Conservation (phyloP, 495 filamentous ascomycete species). For the Aspergillus heteromorphus region DNA sequence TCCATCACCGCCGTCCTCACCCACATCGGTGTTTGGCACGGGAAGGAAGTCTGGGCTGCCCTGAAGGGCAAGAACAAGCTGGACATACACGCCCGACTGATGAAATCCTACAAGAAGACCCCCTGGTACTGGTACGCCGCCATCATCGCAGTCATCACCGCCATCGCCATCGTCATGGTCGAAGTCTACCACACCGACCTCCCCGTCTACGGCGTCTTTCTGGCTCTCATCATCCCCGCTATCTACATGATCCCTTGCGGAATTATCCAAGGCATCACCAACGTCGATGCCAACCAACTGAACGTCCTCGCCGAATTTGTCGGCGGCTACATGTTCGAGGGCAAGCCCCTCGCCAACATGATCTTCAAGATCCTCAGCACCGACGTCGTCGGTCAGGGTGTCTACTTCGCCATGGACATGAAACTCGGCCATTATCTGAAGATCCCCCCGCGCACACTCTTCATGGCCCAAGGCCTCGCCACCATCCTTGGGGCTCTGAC, state of each 20-base stretch:
- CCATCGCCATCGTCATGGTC: slow-evolving; percentile 64
- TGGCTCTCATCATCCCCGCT: slow-evolving; percentile 61
- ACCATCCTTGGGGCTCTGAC: slow-evolving; percentile 35
- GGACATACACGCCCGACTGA: slow-evolving; percentile 55
- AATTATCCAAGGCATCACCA: slow-evolving; percentile 78
- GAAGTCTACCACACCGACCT: slow-evolving; percentile 49
- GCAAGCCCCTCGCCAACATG: slow-evolving; percentile 53
- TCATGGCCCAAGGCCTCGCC: slow-evolving; percentile 34
- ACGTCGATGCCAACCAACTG: slow-evolving; percentile 68
- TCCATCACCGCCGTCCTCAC: slow-evolving; percentile 63
- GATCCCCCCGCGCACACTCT: slow-evolving; percentile 34
- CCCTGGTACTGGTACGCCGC: slow-evolving; percentile 69
- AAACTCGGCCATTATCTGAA: slow-evolving; percentile 42
- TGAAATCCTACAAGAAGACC: slow-evolving; percentile 51
- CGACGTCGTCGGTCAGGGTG: slow-evolving; percentile 42
- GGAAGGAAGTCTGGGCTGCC: slow-evolving; percentile 51
- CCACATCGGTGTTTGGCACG: slow-evolving; percentile 55
- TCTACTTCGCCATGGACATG: slow-evolving; percentile 37
- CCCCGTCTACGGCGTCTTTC: slow-evolving; percentile 71
- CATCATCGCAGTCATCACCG: slow-evolving; percentile 69
- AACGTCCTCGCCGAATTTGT: slow-evolving; percentile 73
- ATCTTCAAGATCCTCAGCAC: slow-evolving; percentile 73
- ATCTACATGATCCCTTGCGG: slow-evolving; percentile 74
- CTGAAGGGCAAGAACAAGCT: slow-evolving; percentile 44
- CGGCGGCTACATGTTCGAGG: slow-evolving; percentile 54